Conservation (phyloP, 495 filamentous ascomycete species). For the Aspergillus panamensis region DNA sequence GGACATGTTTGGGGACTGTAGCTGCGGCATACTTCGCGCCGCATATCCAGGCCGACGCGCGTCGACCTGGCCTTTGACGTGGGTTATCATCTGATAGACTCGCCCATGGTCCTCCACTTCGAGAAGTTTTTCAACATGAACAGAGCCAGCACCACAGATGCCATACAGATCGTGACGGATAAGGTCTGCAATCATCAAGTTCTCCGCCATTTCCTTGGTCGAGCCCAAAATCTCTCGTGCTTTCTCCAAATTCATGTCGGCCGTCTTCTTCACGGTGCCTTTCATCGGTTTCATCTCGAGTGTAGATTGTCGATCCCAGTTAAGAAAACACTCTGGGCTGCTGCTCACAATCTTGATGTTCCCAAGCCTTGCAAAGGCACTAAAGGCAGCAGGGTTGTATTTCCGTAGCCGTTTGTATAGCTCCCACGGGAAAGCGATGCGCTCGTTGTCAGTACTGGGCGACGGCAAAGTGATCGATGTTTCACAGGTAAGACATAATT, state of each 20-base stretch:
- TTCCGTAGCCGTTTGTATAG: conserved; percentile 67
- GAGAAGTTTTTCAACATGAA: conserved; percentile 66
- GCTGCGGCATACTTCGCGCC: conserved; percentile 32
- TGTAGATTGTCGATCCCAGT: conserved; percentile 53
- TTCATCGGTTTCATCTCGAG: conserved; percentile 77
- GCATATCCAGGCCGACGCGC: conserved; percentile 34
- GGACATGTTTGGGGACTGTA: conserved; percentile 40
- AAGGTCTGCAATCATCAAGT: conserved; percentile 96
- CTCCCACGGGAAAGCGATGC: conserved; percentile 52
- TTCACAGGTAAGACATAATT: conserved; percentile 82
- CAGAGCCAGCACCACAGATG: conserved; percentile 66
- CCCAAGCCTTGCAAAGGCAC: conserved; percentile 73
- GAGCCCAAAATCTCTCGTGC: conserved; percentile 67
- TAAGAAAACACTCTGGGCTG: conserved; percentile 90
- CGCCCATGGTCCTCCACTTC: conserved; percentile 84
- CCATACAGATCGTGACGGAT: conserved; percentile 88
- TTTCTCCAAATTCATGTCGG: conserved; percentile 58
- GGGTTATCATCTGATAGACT: conserved; percentile 86
- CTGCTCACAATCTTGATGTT: conserved; percentile 68
- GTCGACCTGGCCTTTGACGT: conserved; percentile 68
- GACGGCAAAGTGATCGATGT: conserved; percentile 55
- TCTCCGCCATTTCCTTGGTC: conserved; percentile 90
- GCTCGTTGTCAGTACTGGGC: conserved; percentile 19
- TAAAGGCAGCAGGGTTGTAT: conserved; percentile 82
- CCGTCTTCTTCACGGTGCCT: conserved; percentile 79